A percentile compares a stretch with the other conserved stretches of the same genome.
Conservation (phyloP, 1,284 basidiomycete species). For the Rhodotorula sp. region DNA sequence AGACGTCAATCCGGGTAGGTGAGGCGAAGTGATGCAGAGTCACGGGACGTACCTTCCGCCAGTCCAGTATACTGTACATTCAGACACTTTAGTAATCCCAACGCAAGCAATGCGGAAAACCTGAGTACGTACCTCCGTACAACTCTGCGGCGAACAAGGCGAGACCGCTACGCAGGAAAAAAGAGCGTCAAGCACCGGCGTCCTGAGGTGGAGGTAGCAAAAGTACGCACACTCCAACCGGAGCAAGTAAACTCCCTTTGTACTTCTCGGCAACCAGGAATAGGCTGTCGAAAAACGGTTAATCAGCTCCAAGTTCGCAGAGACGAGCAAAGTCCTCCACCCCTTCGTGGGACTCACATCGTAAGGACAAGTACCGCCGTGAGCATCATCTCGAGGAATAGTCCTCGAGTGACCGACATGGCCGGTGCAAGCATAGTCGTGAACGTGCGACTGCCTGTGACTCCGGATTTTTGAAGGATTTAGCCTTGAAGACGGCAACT, state of each 20-base stretch:
- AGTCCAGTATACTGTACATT: constrained; percentile 4
- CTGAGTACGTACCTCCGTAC: constrained; percentile 53
- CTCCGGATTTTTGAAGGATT: neutral
- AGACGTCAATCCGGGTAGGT: neutral
- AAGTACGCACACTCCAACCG: constrained; percentile 54
- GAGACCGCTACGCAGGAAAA: constrained; percentile 56
- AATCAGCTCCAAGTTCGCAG: constrained; percentile 26
- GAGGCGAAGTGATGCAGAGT: neutral
- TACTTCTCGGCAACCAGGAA: constrained; percentile 53
- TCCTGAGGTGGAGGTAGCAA: neutral
- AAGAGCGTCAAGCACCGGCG: no score
- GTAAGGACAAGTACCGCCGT: constrained; percentile 56
- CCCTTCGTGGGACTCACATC: constrained; percentile 47
- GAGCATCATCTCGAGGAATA: constrained; percentile 32
- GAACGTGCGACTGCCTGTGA: constrained; percentile 16
- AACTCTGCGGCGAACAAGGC: constrained; percentile 67
- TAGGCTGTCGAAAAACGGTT: constrained; percentile 31
- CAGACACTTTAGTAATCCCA: no score
- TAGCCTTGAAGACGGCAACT: neutral
- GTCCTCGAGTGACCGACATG: constrained; percentile 7
- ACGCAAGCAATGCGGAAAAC: no score
- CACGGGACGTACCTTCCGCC: constrained; percentile 3
- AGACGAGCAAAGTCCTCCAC: neutral
- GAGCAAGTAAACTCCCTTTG: constrained; percentile 67
- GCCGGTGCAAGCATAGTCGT: constrained; percentile 13